A percentile compares a stretch with the other conserved stretches of the same genome.
These are phyloP conservation scores for Diatrype stigma DNA, from an alignment of 2,329 filamentous ascomycete genomes.

Conservation along the genomic window DNA sequence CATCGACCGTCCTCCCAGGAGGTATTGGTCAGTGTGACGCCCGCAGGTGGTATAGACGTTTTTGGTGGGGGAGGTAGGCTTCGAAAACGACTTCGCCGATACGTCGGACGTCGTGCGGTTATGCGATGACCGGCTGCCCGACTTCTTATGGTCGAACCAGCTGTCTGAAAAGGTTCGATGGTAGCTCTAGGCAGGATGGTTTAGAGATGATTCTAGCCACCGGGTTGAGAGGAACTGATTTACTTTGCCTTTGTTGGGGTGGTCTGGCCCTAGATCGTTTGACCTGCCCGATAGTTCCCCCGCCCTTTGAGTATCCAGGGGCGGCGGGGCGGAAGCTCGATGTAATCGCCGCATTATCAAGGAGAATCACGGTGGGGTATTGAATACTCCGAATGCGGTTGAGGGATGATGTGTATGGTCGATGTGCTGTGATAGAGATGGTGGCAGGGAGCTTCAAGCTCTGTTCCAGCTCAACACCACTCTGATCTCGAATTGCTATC, in stretches of 20 bases:
- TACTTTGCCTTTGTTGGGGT: conserved; percentile 21
- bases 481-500: not conserved
- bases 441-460: not conserved
- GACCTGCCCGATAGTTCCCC: conserved; percentile 15
- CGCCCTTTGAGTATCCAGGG: conserved; percentile 8
- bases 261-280: conserved; percentile 21
- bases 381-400: not conserved
- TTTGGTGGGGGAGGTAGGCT: conserved; percentile 34
- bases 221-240: conserved; percentile 2
- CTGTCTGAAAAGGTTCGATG: not conserved
- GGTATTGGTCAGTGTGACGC: conserved; percentile 49
- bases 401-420: not conserved
- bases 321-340: conserved; percentile 14
- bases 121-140: conserved; percentile 2
- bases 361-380: not conserved
- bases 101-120: conserved; percentile 6
- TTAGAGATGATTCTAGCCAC: conserved; percentile 3
- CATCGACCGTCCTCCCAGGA: conserved; percentile 46
- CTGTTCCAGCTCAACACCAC: conserved; percentile 1
- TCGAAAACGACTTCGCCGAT: conserved; percentile 11
- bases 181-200: conserved; percentile 4
- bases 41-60: conserved; percentile 54
- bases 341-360: conserved; percentile 18
- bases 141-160: conserved; percentile 9
- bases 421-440: conserved; percentile 1